These are phyloP conservation scores for Triangularia setosa DNA, from an alignment of 2,329 filamentous ascomycete species.

Conservation along the genomic window DNA sequence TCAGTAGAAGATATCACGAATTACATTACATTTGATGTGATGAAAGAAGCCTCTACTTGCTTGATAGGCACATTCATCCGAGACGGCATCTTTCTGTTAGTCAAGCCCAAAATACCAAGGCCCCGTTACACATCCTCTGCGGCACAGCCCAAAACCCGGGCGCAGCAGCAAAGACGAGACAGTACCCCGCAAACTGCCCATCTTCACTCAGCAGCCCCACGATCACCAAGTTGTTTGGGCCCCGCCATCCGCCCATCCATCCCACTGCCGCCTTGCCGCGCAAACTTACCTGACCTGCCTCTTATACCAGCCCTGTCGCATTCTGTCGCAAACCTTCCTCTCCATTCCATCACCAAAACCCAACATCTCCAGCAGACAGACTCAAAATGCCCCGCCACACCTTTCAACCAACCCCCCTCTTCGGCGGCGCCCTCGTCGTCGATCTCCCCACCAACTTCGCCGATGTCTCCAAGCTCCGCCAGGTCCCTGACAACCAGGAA, in stretches of 20 bases:
- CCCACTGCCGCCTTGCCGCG: neutral
- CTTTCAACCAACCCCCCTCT: conserved; percentile 60
- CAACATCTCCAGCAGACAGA: neutral
- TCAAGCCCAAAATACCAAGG: neutral
- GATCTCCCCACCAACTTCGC: conserved; percentile 65
- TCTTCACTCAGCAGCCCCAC: neutral
- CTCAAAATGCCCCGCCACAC: conserved; percentile 40
- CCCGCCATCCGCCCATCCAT: neutral
- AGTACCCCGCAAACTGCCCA: conserved; percentile 1
- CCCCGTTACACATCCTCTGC: neutral
- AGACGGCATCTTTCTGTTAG: neutral
- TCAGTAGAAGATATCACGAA: neutral
- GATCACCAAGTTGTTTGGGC: neutral
- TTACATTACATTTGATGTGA: neutral
- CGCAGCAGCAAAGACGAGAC: neutral
- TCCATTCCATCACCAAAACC: neutral
- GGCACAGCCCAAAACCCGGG: neutral
- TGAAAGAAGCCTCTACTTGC: neutral
- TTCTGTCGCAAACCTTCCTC: neutral
- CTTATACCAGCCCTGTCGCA: neutral
- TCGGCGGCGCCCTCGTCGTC: conserved; percentile 66
- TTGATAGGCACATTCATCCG: neutral
- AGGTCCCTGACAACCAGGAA: conserved; percentile 86
- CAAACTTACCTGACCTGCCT: neutral
- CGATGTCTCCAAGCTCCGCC: conserved; percentile 66